Conservation (phyloP, 2,329 filamentous ascomycete species). For the Pyrenophora teres region DNA sequence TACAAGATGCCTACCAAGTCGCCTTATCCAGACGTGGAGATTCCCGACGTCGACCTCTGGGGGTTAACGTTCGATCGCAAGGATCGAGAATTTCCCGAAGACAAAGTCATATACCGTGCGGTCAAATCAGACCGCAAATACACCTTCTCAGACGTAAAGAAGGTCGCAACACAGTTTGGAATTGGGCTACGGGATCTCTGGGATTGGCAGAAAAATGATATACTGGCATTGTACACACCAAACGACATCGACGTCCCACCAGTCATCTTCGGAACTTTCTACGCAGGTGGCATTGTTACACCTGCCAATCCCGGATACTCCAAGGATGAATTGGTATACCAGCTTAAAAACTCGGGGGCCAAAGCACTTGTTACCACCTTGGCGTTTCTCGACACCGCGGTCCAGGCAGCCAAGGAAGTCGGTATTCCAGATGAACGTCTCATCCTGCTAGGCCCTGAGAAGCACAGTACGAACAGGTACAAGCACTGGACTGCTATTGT, state of each 20-base stretch:
- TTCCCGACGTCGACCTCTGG: slow-evolving; percentile 30
- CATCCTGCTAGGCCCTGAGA: slow-evolving; percentile 72
- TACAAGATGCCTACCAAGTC: slow-evolving; percentile 25
- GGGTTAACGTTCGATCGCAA: slow-evolving; percentile 30
- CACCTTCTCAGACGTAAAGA: slow-evolving; percentile 69
- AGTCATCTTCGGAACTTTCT: slow-evolving; percentile 75
- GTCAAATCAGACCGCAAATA: slow-evolving; percentile 52
- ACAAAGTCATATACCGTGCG: slow-evolving; percentile 33
- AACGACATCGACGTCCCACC: slow-evolving; percentile 82
- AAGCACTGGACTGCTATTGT: slow-evolving; percentile 75
- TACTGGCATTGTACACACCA: slow-evolving; percentile 78
- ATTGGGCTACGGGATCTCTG: slow-evolving; percentile 73
- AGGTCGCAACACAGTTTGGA: slow-evolving; percentile 72
- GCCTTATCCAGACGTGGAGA: slow-evolving; percentile 29
- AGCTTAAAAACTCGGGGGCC: slow-evolving; percentile 76
- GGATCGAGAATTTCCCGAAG: slow-evolving; percentile 26
- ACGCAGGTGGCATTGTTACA: slow-evolving; percentile 78
- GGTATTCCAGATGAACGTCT: slow-evolving; percentile 73
- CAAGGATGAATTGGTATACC: slow-evolving; percentile 77
- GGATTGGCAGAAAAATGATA: slow-evolving; percentile 81
- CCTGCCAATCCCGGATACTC: slow-evolving; percentile 89
- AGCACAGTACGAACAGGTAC: slow-evolving; percentile 61
- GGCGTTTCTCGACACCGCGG: slow-evolving; percentile 65
- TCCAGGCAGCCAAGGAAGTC: slow-evolving; percentile 69
- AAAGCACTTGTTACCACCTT: slow-evolving; percentile 76